Evolutionary conservation across 2,329 filamentous ascomycete species (phyloP), one percentile per base, ranked within the genome.

Genomic region (Arthrobotrys iridis): DNA sequence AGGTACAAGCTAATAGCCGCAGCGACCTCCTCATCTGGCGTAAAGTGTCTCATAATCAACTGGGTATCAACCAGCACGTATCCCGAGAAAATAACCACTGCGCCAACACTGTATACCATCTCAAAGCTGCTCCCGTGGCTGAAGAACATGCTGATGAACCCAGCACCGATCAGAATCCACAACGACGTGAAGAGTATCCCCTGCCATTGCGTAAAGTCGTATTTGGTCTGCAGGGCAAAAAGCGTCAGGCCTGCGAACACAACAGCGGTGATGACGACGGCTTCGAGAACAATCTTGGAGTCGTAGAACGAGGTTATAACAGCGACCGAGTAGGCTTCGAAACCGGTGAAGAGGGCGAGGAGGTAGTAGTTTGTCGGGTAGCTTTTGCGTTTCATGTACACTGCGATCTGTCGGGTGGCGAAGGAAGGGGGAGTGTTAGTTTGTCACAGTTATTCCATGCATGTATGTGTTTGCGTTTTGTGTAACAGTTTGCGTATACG

Each of bases 61-160:
- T 99, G 95, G 0, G 95, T 99, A 82, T 99, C 95, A 50, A 98
- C 92, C 50, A 99, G 86, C 77, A 99, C 96, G 83, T 99, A 99
- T 5, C 86, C 94, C 55, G 90, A 93, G 85, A 99, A 99, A 81
- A 99, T 88, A 48, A 99, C 84, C 1, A 95, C 94, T 0, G 88
- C 88, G 11, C 93, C 83, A 5, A 90, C 90, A 66, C 93, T 93
- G 80, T 97, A 98, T 76, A 93, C 86, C 63, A 98, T 88, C 83
- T 99, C 94, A 33, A 90, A 85, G 24, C 90, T 93, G 82, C 88
- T 93, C 82, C 86, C 91, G 82, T 90, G 88, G 2, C 93, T 93
- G 84, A 99, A 90, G 86, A 98, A 98, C 78, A 88, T 87, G 63
- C 66, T 73, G 87, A 98, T 93, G 85, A 99, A 95, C 58, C 95